Evolutionary conservation across 78 protist genomes (phyloP), one percentile per base, ranked within the genome.

Genomic region (Protostelium mycophagum): DNA sequence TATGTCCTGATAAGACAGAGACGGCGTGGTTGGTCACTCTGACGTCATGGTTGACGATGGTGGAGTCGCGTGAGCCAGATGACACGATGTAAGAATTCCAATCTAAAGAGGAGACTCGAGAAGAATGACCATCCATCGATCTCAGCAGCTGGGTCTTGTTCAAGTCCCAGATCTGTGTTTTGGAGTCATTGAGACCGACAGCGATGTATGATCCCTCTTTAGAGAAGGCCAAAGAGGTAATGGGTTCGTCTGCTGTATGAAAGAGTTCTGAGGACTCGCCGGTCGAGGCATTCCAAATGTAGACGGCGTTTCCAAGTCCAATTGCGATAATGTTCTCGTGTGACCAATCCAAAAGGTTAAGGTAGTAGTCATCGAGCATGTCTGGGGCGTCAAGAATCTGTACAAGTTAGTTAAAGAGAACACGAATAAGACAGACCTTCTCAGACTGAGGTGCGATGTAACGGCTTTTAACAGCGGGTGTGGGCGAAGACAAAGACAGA

Each of bases 271-370:
- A 83, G 88, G 96, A 96, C 63, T 23, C 87, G 31, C 99, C 98
- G 35, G 96, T 90, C 34, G 88, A 63, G n/a, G 99, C 98, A 93
- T 98, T 97, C 99, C 99, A 99, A n/a, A 99, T 92, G 93, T 98
- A 99, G 28, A 98, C 99, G 1, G 97, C 36, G 51, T 90, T 87
- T 37, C 97, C 97, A 5, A 99, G 97, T 9, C 98, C 99, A 31
- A 99, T 98, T 1, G 99, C 99, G 23, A 99, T 93, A 35, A 94
- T 63, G 91, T 98, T 97, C 38, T 90, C 37, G 34, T 86, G 0
- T 88, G 88, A 36, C 99, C 99, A 99, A 92, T 99, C 99, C n/a
- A 99, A 92, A 1, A 98, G 93, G 94, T 99, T 99, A 39, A 98
- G 92, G 92, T 99, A 99, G 90, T 89, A 99, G 95, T 99, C 99